phyloP scores from a whole-genome alignment of 1,284 basidiomycete genomes.

The Fomitopsis palustris region DNA sequence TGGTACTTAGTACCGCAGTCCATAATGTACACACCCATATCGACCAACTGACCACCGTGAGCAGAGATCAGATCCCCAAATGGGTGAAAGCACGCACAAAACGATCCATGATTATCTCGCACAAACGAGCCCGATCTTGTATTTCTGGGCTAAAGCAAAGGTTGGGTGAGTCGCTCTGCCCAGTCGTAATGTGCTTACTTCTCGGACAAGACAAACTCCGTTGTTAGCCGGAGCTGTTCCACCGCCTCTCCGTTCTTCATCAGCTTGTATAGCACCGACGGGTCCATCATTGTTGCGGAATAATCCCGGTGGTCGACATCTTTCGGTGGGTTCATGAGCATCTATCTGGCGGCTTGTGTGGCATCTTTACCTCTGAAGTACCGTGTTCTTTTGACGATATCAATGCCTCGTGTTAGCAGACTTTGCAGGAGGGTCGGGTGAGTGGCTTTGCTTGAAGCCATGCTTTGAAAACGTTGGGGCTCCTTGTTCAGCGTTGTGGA shows the following conservation, averaged over 20 bases:
- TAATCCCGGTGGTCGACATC: conserved; percentile 1
- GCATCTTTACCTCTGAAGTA: not conserved
- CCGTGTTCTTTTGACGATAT: not conserved
- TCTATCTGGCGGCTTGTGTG: not conserved
- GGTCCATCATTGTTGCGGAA: not conserved
- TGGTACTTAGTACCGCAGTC: conserved; percentile 43
- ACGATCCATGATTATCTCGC: conserved; percentile 7
- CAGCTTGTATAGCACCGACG: not conserved
- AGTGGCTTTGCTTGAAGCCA: not conserved
- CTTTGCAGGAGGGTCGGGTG: not conserved
- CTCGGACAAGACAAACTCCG: not conserved
- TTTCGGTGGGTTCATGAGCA: not conserved
- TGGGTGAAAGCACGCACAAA: conserved; percentile 15
- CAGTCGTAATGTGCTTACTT: not conserved
- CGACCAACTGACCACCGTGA: conserved; percentile 39
- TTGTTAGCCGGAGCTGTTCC: not conserved
- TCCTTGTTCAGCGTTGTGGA: not conserved
- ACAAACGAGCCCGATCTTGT: not conserved
- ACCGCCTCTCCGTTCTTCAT: not conserved
- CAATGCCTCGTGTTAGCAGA: not conserved
- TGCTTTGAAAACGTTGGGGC: not conserved
- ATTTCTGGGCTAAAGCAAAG: not conserved
- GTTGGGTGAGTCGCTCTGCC: not conserved
- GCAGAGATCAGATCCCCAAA: conserved; percentile 5
- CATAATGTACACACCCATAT: conserved; percentile 42